These are phyloP conservation scores for Porphyrellus sp. DNA, from an alignment of 1,284 basidiomycete genomes.

Conservation along the genomic window DNA sequence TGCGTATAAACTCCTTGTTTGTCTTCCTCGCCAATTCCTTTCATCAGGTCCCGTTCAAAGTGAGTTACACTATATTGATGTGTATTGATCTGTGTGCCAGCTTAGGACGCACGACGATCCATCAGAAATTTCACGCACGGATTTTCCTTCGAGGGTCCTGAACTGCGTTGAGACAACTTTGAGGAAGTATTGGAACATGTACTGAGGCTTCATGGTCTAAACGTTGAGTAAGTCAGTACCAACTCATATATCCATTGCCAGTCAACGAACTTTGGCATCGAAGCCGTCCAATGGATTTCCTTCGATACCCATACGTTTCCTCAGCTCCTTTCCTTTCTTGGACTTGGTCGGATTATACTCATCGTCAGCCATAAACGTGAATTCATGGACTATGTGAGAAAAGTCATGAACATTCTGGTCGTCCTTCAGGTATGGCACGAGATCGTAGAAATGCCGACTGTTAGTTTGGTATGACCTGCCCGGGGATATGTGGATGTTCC, in stretches of 20 bases:
- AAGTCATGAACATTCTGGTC: slow-evolving; percentile 91
- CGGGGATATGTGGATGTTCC: slow-evolving; percentile 85
- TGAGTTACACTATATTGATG: slow-evolving; percentile 95
- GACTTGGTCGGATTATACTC: slow-evolving; percentile 70
- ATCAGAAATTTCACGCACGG: slow-evolving; percentile 43
- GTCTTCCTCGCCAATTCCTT: slow-evolving; percentile 58
- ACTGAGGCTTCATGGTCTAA: slow-evolving; percentile 67
- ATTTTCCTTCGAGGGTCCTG: slow-evolving; percentile 72
- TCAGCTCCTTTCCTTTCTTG: slow-evolving; percentile 62
- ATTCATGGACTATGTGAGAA: slow-evolving; percentile 82
- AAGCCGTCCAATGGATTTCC: slow-evolving; percentile 81
- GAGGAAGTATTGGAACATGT: slow-evolving; percentile 97
- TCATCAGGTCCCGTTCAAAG: slow-evolving; percentile 87
- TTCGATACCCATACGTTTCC: slow-evolving; percentile 69
- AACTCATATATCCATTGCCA: slow-evolving; percentile 2
- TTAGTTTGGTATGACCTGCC: slow-evolving; percentile 93
- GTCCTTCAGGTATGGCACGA: slow-evolving; percentile 92
- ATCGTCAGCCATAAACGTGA: slow-evolving; percentile 83
- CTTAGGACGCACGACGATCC: slow-evolving; percentile 4
- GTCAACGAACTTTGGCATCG: slow-evolving; percentile 52
- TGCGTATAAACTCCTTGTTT: slow-evolving; percentile 73
- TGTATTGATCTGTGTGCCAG: slow-evolving; percentile 56
- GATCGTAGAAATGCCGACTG: slow-evolving; percentile 81
- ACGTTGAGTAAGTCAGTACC: slow-evolving; percentile 6
- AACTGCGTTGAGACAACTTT: slow-evolving; percentile 96